Evolutionary conservation across 177 flowering plant species (phyloP).

Genomic region (Vitis hybrid): DNA sequence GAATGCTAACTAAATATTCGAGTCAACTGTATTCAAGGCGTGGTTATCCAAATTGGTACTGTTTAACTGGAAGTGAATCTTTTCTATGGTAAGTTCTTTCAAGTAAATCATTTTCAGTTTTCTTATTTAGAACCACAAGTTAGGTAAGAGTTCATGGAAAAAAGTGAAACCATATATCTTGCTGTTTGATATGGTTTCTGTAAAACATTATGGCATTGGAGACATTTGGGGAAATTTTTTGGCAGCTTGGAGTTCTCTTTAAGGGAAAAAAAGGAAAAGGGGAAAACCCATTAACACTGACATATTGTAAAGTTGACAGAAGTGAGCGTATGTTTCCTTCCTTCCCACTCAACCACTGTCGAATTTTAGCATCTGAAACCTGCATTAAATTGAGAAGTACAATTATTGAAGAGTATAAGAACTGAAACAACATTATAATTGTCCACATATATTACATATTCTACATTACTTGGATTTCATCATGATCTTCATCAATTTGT

Average conservation of each 20-base stretch:
- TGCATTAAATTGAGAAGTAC: slow-evolving; percentile 25
- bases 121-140: too few species aligned
- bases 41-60: too few species aligned
- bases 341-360: slow-evolving; percentile 78
- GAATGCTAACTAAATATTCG: too few species aligned
- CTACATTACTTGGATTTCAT: slow-evolving; percentile 54
- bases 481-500: slow-evolving; percentile 26
- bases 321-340: slow-evolving; percentile 93
- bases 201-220: too few species aligned
- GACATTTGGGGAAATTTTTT: not conserved
- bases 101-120: too few species aligned
- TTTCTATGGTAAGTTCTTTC: too few species aligned
- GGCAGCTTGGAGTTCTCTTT: not conserved
- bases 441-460: not conserved
- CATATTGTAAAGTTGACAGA: slow-evolving; percentile 88
- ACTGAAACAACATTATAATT: not conserved
- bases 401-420: not conserved
- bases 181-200: too few species aligned
- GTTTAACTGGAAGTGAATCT: too few species aligned
- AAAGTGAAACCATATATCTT: too few species aligned
- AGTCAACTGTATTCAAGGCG: too few species aligned
- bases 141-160: too few species aligned
- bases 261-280: not conserved
- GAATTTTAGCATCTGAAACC: slow-evolving; percentile 70
- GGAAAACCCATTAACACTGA: slow-evolving; percentile 28